Conservation (phyloP, 2,329 filamentous ascomycete species). For the Paraphoma chrysanthemicola region DNA sequence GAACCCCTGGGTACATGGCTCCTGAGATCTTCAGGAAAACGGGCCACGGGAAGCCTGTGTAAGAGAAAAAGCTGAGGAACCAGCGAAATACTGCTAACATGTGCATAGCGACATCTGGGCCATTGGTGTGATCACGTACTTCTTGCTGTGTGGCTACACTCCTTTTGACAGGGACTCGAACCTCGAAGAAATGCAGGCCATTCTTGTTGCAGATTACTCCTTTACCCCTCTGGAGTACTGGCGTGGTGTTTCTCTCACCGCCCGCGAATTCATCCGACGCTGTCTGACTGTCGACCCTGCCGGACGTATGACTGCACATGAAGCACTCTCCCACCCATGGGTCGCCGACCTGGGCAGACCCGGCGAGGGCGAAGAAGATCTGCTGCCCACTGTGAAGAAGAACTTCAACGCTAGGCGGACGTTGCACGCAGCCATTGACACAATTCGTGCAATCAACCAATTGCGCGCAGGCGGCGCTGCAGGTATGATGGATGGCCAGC, state of each 20-base stretch:
- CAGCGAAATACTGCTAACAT: not conserved
- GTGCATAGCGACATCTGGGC: slow-evolving; percentile 85
- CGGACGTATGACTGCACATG: slow-evolving; percentile 89
- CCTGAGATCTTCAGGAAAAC: slow-evolving; percentile 99
- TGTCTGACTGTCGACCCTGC: slow-evolving; percentile 91
- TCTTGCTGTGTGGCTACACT: slow-evolving; percentile 96
- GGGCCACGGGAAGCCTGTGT: slow-evolving; percentile 95
- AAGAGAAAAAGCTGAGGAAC: slow-evolving; percentile 27
- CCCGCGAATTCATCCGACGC: slow-evolving; percentile 89
- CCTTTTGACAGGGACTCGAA: slow-evolving; percentile 98
- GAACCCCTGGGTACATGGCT: slow-evolving; percentile 98
- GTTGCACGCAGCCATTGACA: slow-evolving; percentile 72
- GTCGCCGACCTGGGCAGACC: slow-evolving; percentile 63
- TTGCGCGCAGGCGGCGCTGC: slow-evolving; percentile 65
- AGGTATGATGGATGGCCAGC: slow-evolving; percentile 67
- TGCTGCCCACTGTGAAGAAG: slow-evolving; percentile 72
- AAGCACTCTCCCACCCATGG: slow-evolving; percentile 71
- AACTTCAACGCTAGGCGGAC: slow-evolving; percentile 73
- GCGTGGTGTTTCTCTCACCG: slow-evolving; percentile 83
- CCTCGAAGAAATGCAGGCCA: slow-evolving; percentile 99
- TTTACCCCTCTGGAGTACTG: slow-evolving; percentile 96
- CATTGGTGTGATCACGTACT: slow-evolving; percentile 98
- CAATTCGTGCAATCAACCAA: slow-evolving; percentile 72
- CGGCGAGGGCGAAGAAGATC: slow-evolving; percentile 55
- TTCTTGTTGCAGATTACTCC: slow-evolving; percentile 93